A percentile compares a stretch with the other conserved stretches of the same genome.
Evolutionary conservation across 257 asterid genomes (phyloP).

Genomic region (Hygrophila difformis): DNA sequence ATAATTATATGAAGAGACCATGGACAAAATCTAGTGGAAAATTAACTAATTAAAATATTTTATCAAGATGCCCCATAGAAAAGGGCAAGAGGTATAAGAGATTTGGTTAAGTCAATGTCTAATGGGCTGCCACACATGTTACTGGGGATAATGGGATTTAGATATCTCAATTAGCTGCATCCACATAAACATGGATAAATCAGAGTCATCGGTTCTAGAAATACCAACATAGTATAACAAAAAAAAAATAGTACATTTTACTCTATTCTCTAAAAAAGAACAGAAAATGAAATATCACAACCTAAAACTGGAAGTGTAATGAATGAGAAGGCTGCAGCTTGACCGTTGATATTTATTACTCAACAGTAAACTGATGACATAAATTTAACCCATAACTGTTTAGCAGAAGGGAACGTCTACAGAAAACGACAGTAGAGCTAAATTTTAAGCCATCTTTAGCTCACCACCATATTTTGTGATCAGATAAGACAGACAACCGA

Average conservation of each 20-base stretch:
- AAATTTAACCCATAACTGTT: slow-evolving; percentile 8
- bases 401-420: slow-evolving; percentile 28
- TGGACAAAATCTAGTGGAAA: no score
- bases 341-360: neutral
- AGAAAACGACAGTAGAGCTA: slow-evolving; percentile 28
- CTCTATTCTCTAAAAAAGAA: no score
- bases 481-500: slow-evolving; percentile 15
- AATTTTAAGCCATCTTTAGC: slow-evolving; percentile 22
- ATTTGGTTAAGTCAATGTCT: slow-evolving; percentile 18
- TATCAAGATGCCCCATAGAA: no score
- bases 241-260: no score
- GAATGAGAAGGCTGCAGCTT: no score
- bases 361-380: slow-evolving; percentile 14
- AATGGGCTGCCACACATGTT: slow-evolving; percentile 12
- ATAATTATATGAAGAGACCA: neutral
- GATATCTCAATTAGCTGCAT: slow-evolving; percentile 1
- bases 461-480: slow-evolving; percentile 20
- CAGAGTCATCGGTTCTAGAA: no score
- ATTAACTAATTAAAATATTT: no score
- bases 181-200: no score
- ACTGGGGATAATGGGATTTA: slow-evolving; percentile 13
- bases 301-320: no score
- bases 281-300: no score
- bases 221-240: no score
- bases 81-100: neutral